A percentile compares a stretch with the other conserved stretches of the same genome.
These are phyloP conservation scores for Serpula lacrymans DNA, from an alignment of 768 basidiomycete species.

Conservation along the genomic window DNA sequence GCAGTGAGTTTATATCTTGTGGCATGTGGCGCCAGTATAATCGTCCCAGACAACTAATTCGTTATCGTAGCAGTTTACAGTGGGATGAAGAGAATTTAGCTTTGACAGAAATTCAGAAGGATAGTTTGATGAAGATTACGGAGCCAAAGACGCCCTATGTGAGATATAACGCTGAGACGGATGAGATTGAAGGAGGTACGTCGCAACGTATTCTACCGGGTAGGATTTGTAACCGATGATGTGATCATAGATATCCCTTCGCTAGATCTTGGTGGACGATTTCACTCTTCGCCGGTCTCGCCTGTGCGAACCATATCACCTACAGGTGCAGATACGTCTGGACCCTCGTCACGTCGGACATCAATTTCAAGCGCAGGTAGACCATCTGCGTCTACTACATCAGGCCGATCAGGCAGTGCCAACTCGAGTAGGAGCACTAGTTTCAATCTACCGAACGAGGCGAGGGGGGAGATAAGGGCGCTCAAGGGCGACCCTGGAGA, in stretches of 20 bases:
- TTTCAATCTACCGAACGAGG: constrained; percentile 75
- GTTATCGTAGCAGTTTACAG: constrained; percentile 58
- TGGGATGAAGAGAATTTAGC: constrained; percentile 97
- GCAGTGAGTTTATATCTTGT: constrained; percentile 52
- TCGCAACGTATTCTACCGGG: constrained; percentile 6
- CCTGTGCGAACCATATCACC: constrained; percentile 48
- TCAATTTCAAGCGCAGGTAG: constrained; percentile 67
- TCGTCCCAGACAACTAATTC: not conserved
- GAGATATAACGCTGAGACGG: constrained; percentile 84
- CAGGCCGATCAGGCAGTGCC: constrained; percentile 59
- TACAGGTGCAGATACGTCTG: constrained; percentile 57
- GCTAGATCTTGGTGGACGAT: constrained; percentile 52
- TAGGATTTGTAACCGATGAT: not conserved
- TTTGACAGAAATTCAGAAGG: constrained; percentile 89
- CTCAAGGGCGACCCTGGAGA: constrained; percentile 39
- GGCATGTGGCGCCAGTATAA: not conserved
- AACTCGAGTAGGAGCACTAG: constrained; percentile 79
- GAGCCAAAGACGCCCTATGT: constrained; percentile 98
- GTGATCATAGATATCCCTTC: constrained; percentile 70
- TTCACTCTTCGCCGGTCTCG: constrained; percentile 34
- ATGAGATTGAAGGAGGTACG: constrained; percentile 79
- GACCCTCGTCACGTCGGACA: constrained; percentile 69
- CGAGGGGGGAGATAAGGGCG: constrained; percentile 54
- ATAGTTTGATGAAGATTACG: constrained; percentile 97
- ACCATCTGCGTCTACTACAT: constrained; percentile 41